A percentile compares a stretch with the other conserved stretches of the same genome.
phyloP scores from a whole-genome alignment of 176 grass and related monocot species.

The Carex kokanica region DNA sequence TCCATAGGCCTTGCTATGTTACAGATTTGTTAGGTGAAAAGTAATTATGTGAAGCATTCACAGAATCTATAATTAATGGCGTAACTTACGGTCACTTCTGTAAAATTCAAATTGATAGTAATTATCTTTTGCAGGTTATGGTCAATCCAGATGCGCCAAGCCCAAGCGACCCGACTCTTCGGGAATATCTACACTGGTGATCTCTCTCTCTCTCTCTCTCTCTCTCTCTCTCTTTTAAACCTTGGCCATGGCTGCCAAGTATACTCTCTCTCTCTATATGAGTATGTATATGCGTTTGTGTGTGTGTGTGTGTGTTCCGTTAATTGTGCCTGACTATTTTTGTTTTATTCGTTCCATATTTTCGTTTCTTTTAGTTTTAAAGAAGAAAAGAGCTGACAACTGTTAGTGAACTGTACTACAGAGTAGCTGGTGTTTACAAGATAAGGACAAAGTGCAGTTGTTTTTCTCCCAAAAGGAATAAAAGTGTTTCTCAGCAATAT shows the following conservation, averaged over 20 bases:
- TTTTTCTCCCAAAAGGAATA: background rate
- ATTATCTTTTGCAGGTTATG: constrained; percentile 35
- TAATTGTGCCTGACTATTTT: background rate
- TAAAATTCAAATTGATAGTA: background rate
- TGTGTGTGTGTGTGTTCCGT: background rate
- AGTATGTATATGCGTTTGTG: background rate
- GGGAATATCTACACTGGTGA: constrained; percentile 46
- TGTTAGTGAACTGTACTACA: too few species aligned
- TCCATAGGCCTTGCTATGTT: too few species aligned
- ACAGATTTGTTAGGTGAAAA: background rate
- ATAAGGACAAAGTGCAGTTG: background rate
- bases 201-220: too few species aligned
- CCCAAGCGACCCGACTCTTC: constrained; percentile 39
- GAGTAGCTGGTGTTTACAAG: background rate
- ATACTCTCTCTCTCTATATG: too few species aligned
- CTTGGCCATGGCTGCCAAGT: too few species aligned
- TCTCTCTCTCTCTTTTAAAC: background rate
- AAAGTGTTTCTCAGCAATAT: constrained; percentile 6
- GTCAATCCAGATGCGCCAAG: constrained; percentile 48
- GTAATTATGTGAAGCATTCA: background rate
- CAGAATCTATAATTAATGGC: background rate
- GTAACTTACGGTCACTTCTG: background rate
- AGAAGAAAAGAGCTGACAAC: background rate
- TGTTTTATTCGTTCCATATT: background rate
- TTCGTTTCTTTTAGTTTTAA: background rate